A percentile compares a stretch with the other conserved stretches of the same genome.
Evolutionary conservation across 805 yeast species (phyloP).

Genomic region (Naumovozyma castellii): DNA sequence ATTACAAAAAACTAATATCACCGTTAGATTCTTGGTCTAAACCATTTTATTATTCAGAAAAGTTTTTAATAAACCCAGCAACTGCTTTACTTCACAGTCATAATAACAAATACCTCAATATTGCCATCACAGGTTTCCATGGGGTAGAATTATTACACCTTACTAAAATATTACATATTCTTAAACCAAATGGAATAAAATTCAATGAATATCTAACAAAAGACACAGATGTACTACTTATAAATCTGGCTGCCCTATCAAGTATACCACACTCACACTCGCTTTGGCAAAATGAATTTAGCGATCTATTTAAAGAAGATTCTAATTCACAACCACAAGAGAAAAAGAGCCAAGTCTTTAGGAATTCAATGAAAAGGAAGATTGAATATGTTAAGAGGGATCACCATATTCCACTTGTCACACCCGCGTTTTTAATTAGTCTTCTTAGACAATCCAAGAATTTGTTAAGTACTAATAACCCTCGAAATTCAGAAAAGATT

Average conservation of each 20-base stretch:
- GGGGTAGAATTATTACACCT: slow-evolving; percentile 70
- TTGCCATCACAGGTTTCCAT: slow-evolving; percentile 63
- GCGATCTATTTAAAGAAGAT: slow-evolving; percentile 17
- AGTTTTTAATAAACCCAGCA: slow-evolving; percentile 25
- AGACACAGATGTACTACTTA: slow-evolving; percentile 23
- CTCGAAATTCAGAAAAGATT: slow-evolving; percentile 1
- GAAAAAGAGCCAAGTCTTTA: slow-evolving; percentile 19
- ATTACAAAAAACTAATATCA: slow-evolving; percentile 37
- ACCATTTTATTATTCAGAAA: slow-evolving; percentile 33
- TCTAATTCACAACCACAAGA: slow-evolving; percentile 6
- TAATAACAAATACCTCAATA: slow-evolving; percentile 18
- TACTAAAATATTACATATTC: slow-evolving; percentile 46
- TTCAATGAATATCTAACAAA: slow-evolving; percentile 22
- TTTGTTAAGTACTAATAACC: neutral
- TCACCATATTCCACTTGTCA: slow-evolving; percentile 25
- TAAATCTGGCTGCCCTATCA: slow-evolving; percentile 23
- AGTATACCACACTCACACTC: slow-evolving; percentile 20
- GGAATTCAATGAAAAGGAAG: slow-evolving; percentile 28
- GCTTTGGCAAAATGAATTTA: slow-evolving; percentile 25
- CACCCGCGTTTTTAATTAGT: slow-evolving; percentile 26
- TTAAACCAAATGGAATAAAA: slow-evolving; percentile 33
- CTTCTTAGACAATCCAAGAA: slow-evolving; percentile 12
- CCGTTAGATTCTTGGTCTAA: slow-evolving; percentile 54
- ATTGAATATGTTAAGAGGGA: slow-evolving; percentile 24
- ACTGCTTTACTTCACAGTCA: slow-evolving; percentile 10